Evolutionary conservation across 139 green algal genomes (phyloP), one percentile per base, ranked within the genome.

Genomic region (Yamagishiella unicocca): DNA sequence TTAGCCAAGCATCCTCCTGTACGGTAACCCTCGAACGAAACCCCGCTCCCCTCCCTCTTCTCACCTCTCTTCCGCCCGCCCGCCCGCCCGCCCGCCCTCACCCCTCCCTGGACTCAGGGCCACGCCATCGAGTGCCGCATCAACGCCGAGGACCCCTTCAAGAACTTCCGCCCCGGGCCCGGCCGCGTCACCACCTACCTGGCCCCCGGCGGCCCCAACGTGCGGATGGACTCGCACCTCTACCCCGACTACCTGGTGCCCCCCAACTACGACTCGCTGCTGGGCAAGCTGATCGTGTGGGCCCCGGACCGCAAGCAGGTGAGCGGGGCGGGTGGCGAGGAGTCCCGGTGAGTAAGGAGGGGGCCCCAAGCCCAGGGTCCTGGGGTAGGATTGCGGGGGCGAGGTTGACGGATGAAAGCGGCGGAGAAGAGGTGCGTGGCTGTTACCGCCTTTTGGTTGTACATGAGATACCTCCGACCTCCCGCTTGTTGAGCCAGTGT

Each of bases 221-320:
- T 98, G 62, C 95, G 97, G 91, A 99, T 99, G 97, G 97, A 99
- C 95, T 95, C 84, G 58, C 97, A 99, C 94, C 85, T 99, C 46
- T 99, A 99, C 92, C 92, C 95, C 45, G 96, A 97, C 91, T 99
- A 99, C 95, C 89, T 96, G 71, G 93, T 99, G 88, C 97, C 97
- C 27, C 96, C 97, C 45, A 98, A 98, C 94, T 99, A 99, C 85
- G 93, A 96, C 91, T 96, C 93, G 17, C 92, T 96, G 88, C 90
- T 99, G 87, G 97, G 97, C 91, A 99, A 99, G 95, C 97, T 99
- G 37, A 99, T 99, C 72, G 97, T 99, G 83, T 99, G 96, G 96
- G 96, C 90, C 22, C 92, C 95, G 74, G 92, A 97, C 93, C 89
- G 97, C 35, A 62, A 92, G 62, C 70, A 94, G 90, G 92, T 93